Evolutionary conservation across 495 filamentous ascomycete species (phyloP), one percentile per base, ranked within the genome.

Genomic region (Hyaloscypha finlandica): DNA sequence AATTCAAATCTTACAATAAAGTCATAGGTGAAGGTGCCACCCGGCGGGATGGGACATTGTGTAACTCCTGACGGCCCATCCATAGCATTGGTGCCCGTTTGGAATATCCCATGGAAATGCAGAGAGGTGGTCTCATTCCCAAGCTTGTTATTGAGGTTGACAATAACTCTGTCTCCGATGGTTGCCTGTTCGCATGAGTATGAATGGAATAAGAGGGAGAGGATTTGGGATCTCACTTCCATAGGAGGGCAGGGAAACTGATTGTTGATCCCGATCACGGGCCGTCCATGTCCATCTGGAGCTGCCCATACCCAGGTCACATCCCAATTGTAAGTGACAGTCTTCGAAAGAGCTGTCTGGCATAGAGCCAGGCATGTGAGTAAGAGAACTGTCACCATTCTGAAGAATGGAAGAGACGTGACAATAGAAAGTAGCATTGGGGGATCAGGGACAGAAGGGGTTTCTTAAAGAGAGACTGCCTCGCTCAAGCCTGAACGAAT

Each of bases 71-170:
- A 80, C 6, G 91, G 81, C 0, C 92, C 92, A 72, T 96, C 92
- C 92, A 94, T 94, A 12, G 82, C 75, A 20, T 80, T 86, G 6
- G 89, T 89, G 30, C 81, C 83, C 71, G 89, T 83, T 74, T 92
- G 90, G 74, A 84, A 91, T 72, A 94, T 81, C 22, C 92, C 92
- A 74, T 96, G 92, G 75, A 88, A 96, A 79, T 96, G 92, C 5
- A 95, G 77, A 39, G 85, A 85, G 3, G 90, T 89, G n/a, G 79
- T 84, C 73, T 92, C 79, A 71, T 94, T 88, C 8, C 85, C 89
- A 12, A 96, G 81, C n/a, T 83, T 78, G 76, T 96, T 96, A 68
- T 83, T 77, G 66, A 93, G 75, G 68, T 92, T 86, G 53, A 94
- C 81, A 14, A 91, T 76, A 39, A 96, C 73, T 25, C 80, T 82